These are phyloP conservation scores for Chionographis japonica DNA, from an alignment of 106 monocot genomes.

Conservation along the genomic window DNA sequence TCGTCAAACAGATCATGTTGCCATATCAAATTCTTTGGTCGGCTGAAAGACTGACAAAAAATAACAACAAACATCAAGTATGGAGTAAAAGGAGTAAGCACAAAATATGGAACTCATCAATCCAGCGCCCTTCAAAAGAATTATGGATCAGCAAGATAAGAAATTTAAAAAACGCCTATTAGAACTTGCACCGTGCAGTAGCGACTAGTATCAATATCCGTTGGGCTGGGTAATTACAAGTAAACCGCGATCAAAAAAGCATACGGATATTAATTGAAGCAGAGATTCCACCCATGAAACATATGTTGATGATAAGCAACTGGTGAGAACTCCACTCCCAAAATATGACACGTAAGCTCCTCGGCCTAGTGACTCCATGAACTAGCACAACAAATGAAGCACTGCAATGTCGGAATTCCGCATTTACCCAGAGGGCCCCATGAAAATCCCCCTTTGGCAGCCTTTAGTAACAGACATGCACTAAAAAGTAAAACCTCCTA, in stretches of 20 bases:
- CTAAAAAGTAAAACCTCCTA: too few relatives aligned
- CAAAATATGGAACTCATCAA: slow-evolving; percentile 22
- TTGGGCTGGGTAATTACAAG: slow-evolving; percentile 4
- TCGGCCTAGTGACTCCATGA: slow-evolving; percentile 21
- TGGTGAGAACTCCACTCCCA: slow-evolving; percentile 33
- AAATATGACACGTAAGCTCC: slow-evolving; percentile 22
- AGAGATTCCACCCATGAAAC: slow-evolving; percentile 40
- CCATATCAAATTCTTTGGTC: slow-evolving; percentile 60
- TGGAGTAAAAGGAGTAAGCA: slow-evolving; percentile 40
- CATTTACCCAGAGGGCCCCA: slow-evolving; percentile 15
- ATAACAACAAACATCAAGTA: slow-evolving; percentile 32
- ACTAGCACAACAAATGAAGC: slow-evolving; percentile 21
- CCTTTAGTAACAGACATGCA: too few relatives aligned
- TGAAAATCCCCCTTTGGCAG: too few relatives aligned
- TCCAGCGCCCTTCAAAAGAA: slow-evolving; percentile 23
- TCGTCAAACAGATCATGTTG: slow-evolving; percentile 72
- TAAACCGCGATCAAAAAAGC: slow-evolving; percentile 12
- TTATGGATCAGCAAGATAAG: slow-evolving; percentile 16
- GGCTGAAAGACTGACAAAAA: slow-evolving; percentile 79
- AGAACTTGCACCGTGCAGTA: slow-evolving; percentile 10
- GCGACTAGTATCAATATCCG: slow-evolving; percentile 8
- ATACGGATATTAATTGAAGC: slow-evolving; percentile 28
- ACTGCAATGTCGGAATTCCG: slow-evolving; percentile 2
- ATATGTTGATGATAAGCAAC: slow-evolving; percentile 28
- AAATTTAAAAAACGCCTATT: neutral